phyloP scores from a whole-genome alignment of 176 grass and related monocot genomes.

The Elymus sibiricus region DNA sequence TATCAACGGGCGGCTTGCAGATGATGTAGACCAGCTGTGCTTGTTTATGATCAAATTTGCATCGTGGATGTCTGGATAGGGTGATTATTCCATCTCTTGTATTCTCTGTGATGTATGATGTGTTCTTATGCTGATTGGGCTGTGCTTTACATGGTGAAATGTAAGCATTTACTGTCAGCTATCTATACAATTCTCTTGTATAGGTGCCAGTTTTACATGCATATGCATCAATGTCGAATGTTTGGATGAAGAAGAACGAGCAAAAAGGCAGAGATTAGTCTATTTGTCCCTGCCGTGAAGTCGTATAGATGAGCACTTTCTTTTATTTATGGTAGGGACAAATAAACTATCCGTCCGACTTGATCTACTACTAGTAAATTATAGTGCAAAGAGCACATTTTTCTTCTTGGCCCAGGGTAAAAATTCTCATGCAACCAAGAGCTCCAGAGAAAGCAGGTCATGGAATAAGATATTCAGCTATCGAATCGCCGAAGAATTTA shows the following conservation, averaged over 20 bases:
- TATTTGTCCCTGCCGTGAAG: too few relatives aligned
- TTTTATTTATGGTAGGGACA: too few relatives aligned
- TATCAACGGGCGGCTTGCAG: background rate
- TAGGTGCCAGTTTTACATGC: background rate
- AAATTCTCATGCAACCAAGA: too few relatives aligned
- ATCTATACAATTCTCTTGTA: background rate
- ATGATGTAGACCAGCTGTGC: background rate
- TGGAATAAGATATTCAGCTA: too few relatives aligned
- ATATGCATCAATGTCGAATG: too few relatives aligned
- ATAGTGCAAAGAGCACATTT: too few relatives aligned
- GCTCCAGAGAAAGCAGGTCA: too few relatives aligned
- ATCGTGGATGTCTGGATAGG: background rate
- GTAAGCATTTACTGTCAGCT: background rate
- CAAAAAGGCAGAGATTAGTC: background rate
- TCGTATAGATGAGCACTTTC: too few relatives aligned
- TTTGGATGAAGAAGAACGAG: background rate
- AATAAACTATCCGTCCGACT: too few relatives aligned
- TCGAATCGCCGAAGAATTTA: too few relatives aligned
- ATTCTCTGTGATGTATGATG: background rate
- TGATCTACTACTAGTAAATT: too few relatives aligned
- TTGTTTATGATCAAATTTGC: background rate
- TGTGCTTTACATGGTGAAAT: background rate
- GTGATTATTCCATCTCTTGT: background rate
- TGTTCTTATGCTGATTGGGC: background rate
- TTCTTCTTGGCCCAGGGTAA: too few relatives aligned